A percentile compares a stretch with the other conserved stretches of the same genome.
These are phyloP conservation scores for Fusarium illudens DNA, from an alignment of 2,329 filamentous ascomycete genomes.

Conservation along the genomic window DNA sequence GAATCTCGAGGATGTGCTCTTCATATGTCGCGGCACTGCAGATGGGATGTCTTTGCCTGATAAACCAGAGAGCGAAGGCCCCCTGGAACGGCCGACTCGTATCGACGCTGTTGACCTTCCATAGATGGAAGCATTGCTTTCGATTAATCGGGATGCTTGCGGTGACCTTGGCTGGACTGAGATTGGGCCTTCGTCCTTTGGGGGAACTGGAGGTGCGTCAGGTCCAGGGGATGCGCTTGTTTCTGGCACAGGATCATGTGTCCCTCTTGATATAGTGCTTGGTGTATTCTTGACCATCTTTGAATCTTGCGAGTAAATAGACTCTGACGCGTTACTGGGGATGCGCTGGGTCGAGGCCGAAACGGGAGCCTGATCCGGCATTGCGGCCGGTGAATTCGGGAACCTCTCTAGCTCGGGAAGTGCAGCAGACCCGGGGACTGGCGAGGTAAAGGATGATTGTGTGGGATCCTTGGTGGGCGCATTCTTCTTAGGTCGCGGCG, in stretches of 20 bases:
- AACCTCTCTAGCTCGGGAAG: conserved; percentile 30
- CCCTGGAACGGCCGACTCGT: conserved; percentile 56
- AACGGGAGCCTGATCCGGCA: conserved; percentile 8
- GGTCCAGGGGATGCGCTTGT: conserved; percentile 5
- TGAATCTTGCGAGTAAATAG: conserved; percentile 42
- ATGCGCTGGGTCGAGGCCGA: conserved; percentile 36
- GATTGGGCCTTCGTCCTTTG: conserved; percentile 47
- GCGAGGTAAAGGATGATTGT: conserved; percentile 17
- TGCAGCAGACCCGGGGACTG: conserved; percentile 23
- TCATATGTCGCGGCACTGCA: conserved; percentile 70
- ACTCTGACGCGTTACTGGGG: conserved; percentile 46
- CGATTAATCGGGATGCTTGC: conserved; percentile 34
- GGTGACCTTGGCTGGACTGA: conserved; percentile 38
- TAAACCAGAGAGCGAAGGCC: conserved; percentile 60
- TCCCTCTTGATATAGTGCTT: conserved; percentile 40
- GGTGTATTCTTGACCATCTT: conserved; percentile 38
- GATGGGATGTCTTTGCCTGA: conserved; percentile 58
- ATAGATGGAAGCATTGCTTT: conserved; percentile 30
- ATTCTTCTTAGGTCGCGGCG: conserved; percentile 59
- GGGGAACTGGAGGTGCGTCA: conserved; percentile 50
- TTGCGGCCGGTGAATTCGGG: conserved; percentile 2
- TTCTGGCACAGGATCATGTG: conserved; percentile 18
- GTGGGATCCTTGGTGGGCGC: conserved; percentile 21
- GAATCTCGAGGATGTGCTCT: conserved; percentile 80
- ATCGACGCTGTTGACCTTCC: conserved; percentile 37